Evolutionary conservation across 768 basidiomycete genomes (phyloP), one percentile per base, ranked within the genome.

Genomic region (Mycena kentingensis): DNA sequence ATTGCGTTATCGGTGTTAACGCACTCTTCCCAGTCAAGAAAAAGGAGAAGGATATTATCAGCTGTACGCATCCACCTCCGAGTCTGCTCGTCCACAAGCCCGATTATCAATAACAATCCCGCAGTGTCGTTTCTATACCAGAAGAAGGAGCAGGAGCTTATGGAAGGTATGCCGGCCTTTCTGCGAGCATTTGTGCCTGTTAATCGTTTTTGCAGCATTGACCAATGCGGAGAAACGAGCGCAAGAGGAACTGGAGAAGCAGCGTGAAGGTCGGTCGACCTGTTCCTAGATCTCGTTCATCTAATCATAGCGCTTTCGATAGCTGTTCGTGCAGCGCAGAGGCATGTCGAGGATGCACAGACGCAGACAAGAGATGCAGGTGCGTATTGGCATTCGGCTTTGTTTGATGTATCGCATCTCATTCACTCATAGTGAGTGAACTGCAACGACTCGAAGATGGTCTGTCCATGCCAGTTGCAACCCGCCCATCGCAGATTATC

Each of bases 1-100:
- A 31, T 43, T 13, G 18, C 3, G 12, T 21, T 45, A 18, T 41
- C 15, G 42, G 18, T 16, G 27, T 27, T 16, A 13, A 18, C 8
- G 38, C 13, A 16, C 51, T n/a, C n/a, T n/a, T n/a, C n/a, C n/a
- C n/a, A 60, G 58, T 60, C 43, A 60, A 60, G 36, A 55, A 55
- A 44, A 60, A 60, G 38, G 58, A 60, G 21, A 60, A 60, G 16
- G 58, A 60, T 34, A 51, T 60, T 22, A 60, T 60, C 12, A 55
- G 53, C 54, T 51, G 58, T 60, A 34, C n/a, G 58, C n/a, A n/a
- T n/a, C n/a, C n/a, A n/a, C n/a, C n/a, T 52, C 28, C 26, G 2
- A 10, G 3, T 35, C 26, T 32, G 24, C 3, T 26, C n/a, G 26
- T 32, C 42, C 4, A 15, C 19, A 36, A 26, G 18, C 43, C n/a